Conservation (phyloP, 805 yeast genomes). For the Kodamaea fukazawae region DNA sequence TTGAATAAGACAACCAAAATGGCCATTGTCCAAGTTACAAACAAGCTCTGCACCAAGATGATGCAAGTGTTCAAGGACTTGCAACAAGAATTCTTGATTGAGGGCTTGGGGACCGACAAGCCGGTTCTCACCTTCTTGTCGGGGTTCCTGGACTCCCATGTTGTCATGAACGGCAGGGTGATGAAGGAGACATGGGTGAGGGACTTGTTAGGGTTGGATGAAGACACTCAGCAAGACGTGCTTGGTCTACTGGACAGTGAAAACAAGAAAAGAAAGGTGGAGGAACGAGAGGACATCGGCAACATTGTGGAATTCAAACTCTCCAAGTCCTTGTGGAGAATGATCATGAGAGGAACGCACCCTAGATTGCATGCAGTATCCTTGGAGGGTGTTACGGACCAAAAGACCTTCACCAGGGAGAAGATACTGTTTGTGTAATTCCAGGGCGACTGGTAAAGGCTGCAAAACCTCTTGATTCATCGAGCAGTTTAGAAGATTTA, state of each 20-base stretch:
- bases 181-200: constrained; percentile 33
- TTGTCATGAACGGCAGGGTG: constrained; percentile 33
- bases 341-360: constrained; percentile 22
- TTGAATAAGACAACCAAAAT: constrained; percentile 26
- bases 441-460: too few species aligned
- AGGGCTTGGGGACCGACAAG: constrained; percentile 16
- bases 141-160: constrained; percentile 26
- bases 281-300: constrained; percentile 18
- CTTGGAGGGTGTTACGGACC: constrained; percentile 30
- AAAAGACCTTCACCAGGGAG: constrained; percentile 15
- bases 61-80: constrained; percentile 23
- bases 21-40: constrained; percentile 25
- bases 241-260: constrained; percentile 1
- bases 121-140: constrained; percentile 21
- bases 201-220: constrained; percentile 23
- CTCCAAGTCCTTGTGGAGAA: constrained; percentile 43
- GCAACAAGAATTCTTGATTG: constrained; percentile 15
- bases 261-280: constrained; percentile 13
- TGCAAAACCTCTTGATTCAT: too few species aligned
- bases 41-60: constrained; percentile 22
- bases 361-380: constrained; percentile 28
- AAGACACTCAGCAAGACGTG: constrained; percentile 1
- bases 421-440: constrained; percentile 18
- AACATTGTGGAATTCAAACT: constrained; percentile 45
- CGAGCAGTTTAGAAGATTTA: too few species aligned